Evolutionary conservation across 768 basidiomycete genomes (phyloP).

Genomic region (Fomitopsis pulvina): DNA sequence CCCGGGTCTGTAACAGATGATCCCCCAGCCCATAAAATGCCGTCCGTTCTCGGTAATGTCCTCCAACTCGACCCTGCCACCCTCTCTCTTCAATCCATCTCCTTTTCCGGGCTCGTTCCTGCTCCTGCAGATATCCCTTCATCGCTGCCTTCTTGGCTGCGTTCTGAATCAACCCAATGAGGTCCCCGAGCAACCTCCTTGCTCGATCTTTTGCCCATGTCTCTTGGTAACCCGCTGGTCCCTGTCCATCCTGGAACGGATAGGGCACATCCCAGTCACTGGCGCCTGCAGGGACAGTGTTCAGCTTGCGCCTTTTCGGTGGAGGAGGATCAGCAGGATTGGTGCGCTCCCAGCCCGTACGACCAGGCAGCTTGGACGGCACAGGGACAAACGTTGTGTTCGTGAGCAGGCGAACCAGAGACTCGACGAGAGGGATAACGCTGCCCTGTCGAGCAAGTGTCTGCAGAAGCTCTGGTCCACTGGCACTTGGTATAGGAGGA

Average conservation of each 20-base stretch:
- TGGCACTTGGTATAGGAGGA: conserved; percentile 32
- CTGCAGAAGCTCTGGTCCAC: conserved; percentile 52
- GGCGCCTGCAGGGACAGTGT: conserved; percentile 71
- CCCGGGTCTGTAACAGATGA: neutral
- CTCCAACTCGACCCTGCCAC: conserved; percentile 11
- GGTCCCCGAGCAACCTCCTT: conserved; percentile 53
- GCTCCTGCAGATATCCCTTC: conserved; percentile 32
- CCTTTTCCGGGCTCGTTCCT: conserved; percentile 6
- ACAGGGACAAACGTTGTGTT: conserved; percentile 17
- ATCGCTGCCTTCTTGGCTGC: conserved; percentile 58
- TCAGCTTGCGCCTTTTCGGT: conserved; percentile 56
- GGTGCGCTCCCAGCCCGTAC: conserved; percentile 7
- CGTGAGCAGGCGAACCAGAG: conserved; percentile 51
- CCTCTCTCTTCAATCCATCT: neutral
- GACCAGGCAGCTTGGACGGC: neutral
- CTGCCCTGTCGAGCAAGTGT: conserved; percentile 59
- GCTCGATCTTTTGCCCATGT: conserved; percentile 64
- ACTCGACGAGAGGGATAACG: conserved; percentile 58
- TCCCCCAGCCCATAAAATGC: conserved; percentile 24
- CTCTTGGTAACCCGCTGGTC: conserved; percentile 54
- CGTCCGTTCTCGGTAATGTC: conserved; percentile 29
- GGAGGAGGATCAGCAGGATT: conserved; percentile 20
- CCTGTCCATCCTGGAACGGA: conserved; percentile 67
- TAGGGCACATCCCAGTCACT: conserved; percentile 80
- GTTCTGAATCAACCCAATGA: conserved; percentile 51